Conservation (phyloP, 352 stramenopile species). For the Globisporangium nagaii region DNA sequence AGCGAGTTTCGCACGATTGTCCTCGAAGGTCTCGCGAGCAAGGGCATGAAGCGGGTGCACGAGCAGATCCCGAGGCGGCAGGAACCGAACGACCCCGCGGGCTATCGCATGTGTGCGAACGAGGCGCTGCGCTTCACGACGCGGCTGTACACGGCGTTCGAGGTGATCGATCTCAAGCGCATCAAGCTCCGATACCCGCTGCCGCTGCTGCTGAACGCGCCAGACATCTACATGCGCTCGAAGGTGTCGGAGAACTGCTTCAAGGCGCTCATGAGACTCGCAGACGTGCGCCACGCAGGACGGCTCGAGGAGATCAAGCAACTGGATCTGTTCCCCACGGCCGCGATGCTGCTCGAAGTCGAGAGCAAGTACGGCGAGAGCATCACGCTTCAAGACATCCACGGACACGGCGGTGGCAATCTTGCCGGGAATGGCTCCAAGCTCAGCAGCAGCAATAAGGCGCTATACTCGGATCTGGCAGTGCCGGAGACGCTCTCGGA, state of each 20-base stretch:
- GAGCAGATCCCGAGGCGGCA: conserved; percentile 28
- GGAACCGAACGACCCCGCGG: conserved; percentile 22
- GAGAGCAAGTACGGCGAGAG: conserved; percentile 91
- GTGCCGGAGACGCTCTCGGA: neutral
- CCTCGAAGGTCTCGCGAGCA: conserved; percentile 72
- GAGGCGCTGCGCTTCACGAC: conserved; percentile 62
- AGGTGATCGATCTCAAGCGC: conserved; percentile 81
- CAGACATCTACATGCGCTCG: conserved; percentile 88
- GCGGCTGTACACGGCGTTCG: conserved; percentile 83
- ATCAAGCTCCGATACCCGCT: conserved; percentile 87
- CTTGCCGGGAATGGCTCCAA: neutral
- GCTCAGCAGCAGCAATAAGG: neutral
- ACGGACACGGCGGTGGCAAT: conserved; percentile 22
- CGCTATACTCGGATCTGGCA: neutral
- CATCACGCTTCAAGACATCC: conserved; percentile 86
- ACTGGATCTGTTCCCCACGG: conserved; percentile 72
- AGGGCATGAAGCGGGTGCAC: conserved; percentile 48
- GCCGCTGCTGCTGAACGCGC: conserved; percentile 47
- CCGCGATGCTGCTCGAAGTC: conserved; percentile 74
- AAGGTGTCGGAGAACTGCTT: conserved; percentile 84
- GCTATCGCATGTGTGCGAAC: conserved; percentile 71
- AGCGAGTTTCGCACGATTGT: conserved; percentile 80
- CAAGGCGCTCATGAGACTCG: conserved; percentile 59
- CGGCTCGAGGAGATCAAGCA: conserved; percentile 52
- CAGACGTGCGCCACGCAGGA: conserved; percentile 52